Conservation (phyloP, 495 filamentous ascomycete species). For the Hyaloscypha variabilis region DNA sequence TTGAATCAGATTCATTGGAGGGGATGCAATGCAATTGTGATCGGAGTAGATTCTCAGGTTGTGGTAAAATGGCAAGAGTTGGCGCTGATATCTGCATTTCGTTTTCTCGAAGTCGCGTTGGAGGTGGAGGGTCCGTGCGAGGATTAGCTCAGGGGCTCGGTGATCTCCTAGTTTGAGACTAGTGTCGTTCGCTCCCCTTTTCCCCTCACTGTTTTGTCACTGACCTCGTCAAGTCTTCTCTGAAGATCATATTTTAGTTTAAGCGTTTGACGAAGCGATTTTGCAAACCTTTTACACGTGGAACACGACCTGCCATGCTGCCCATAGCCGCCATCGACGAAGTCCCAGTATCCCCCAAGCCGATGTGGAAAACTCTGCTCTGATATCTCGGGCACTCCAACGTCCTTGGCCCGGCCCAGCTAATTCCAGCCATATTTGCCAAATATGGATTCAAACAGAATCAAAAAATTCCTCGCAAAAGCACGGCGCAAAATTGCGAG, state of each 20-base stretch:
- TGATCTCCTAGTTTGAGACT: not conserved
- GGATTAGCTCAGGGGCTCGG: not conserved
- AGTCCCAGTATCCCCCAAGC: too few species aligned
- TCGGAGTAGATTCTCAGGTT: not conserved
- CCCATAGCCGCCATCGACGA: too few species aligned
- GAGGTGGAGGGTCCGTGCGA: slow-evolving; percentile 8
- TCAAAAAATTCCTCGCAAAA: too few species aligned
- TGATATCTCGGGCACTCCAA: too few species aligned
- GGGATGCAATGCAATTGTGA: not conserved
- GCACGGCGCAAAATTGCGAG: too few species aligned
- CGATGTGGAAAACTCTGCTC: too few species aligned
- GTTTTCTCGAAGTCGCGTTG: slow-evolving; percentile 4
- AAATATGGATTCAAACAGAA: too few species aligned
- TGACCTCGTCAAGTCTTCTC: not conserved
- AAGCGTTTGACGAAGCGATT: too few species aligned
- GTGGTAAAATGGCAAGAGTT: not conserved
- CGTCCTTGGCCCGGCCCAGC: too few species aligned
- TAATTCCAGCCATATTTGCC: too few species aligned
- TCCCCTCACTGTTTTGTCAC: not conserved
- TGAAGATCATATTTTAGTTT: not conserved
- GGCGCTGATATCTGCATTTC: not conserved
- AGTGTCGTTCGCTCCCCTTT: not conserved
- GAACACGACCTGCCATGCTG: too few species aligned
- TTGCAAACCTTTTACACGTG: too few species aligned
- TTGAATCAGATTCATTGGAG: not conserved